These are phyloP conservation scores for Ambrosiella xylebori DNA, from an alignment of 2,329 filamentous ascomycete genomes.

Conservation along the genomic window DNA sequence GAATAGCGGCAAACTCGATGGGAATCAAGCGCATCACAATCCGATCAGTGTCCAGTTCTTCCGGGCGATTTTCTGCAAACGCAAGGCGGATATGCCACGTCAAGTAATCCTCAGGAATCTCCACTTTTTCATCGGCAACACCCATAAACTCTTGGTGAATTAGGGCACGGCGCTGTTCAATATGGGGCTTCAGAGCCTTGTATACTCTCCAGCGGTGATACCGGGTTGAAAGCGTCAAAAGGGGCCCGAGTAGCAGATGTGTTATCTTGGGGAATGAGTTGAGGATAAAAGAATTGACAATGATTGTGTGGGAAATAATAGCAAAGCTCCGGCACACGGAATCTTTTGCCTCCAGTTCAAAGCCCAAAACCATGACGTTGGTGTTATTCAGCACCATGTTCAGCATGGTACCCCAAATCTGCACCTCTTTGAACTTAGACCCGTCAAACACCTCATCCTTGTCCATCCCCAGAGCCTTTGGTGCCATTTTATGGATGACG, in stretches of 20 bases:
- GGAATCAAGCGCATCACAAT: constrained; percentile 36
- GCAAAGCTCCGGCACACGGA: constrained; percentile 22
- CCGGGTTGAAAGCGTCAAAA: constrained; percentile 29
- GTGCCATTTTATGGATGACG: neutral
- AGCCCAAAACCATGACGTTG: constrained; percentile 27
- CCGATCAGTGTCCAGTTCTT: constrained; percentile 29
- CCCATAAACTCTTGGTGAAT: neutral
- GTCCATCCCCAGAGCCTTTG: neutral
- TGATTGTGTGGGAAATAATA: constrained; percentile 31
- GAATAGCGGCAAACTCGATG: constrained; percentile 40
- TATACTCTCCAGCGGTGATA: constrained; percentile 29
- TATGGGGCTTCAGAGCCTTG: constrained; percentile 27
- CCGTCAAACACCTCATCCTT: neutral
- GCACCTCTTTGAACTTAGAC: too few species aligned
- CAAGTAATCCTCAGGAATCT: constrained; percentile 36
- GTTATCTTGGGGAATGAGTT: constrained; percentile 29
- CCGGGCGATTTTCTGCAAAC: constrained; percentile 23
- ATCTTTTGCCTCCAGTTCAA: constrained; percentile 16
- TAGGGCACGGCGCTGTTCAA: constrained; percentile 27
- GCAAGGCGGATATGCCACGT: constrained; percentile 40
- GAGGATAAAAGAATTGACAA: constrained; percentile 29
- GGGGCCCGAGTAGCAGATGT: constrained; percentile 30
- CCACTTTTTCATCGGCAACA: neutral
- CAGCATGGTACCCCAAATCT: constrained; percentile 27
- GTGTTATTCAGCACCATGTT: constrained; percentile 26